Conservation (phyloP, 176 grass and related monocot species). For the Melocanna baccifera region DNA sequence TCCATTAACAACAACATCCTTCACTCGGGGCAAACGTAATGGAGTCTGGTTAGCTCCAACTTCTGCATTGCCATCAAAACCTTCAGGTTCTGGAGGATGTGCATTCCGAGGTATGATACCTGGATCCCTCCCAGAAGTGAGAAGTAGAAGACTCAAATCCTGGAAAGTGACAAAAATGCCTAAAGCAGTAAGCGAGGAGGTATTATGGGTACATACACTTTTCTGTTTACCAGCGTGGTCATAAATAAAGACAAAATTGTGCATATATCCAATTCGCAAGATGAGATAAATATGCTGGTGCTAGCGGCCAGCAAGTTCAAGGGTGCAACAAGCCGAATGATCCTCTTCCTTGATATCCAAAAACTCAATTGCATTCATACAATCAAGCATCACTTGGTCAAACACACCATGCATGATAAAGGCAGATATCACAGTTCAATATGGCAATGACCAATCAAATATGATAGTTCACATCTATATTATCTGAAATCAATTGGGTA, state of each 20-base stretch:
- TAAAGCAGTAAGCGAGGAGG: background rate
- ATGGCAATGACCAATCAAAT: background rate
- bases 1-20: conserved; percentile 83
- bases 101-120: conserved; percentile 90
- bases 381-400: background rate
- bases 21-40: conserved; percentile 64
- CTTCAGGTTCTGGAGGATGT: conserved; percentile 87
- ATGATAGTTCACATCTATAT: background rate
- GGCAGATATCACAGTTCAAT: background rate
- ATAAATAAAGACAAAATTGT: background rate
- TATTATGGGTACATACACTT: background rate
- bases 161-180: conserved; percentile 37
- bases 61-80: conserved; percentile 57
- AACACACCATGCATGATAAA: background rate
- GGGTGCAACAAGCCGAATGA: background rate
- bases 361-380: background rate
- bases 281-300: background rate
- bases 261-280: background rate
- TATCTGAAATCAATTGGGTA: background rate
- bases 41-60: conserved; percentile 66
- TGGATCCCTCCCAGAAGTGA: conserved; percentile 90
- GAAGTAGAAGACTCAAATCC: conserved; percentile 86
- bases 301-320: background rate
- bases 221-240: conserved; percentile 18
- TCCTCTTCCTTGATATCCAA: background rate